Base-by-base conservation (phyloP, 306 rosid genomes). In the Trifolium subterraneum region DNA sequence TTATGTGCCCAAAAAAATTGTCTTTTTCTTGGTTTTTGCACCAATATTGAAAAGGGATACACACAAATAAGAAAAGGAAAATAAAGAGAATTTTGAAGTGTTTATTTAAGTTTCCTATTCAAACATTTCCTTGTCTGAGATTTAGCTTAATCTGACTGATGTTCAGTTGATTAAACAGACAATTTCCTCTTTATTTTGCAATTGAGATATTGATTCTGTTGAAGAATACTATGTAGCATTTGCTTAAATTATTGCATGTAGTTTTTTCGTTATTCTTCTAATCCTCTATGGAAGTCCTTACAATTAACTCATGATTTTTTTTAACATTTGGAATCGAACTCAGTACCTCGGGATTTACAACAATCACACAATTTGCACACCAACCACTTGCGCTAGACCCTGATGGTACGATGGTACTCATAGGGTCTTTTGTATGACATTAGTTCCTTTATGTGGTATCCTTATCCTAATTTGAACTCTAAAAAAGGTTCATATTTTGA, bases 181-280 rank as follows among this genome's bases (percentile, higher is more conserved):
- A 50, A 59, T 47, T 18, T 56, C 47, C 47, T 33, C 74, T 12
- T 76, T 8, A n/a, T 69, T 36, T 33, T 35, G 42, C 63, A n/a
- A 22, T n/a, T 44, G 39, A 38, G 10, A 47, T 35, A 19, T 48
- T 8, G 73, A 22, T 60, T 59, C 19, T 68, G 35, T 51, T 15
- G 25, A 61, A 61, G 23, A 12, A 33, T 8, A 22, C 31, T 51
- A 12, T 69, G 50, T 60, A 27, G 47, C 69, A 36, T 27, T 70
- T 71, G 64, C 74, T 70, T 27, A 48, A 65, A 80, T 27, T 41
- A 35, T 9, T 51, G 75, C 70, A 77, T 58, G 56, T 36, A 38
- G 19, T 16, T 74, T 68, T 51, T 47, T 31, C 9, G 5, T 62
- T 48, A 25, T 62, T 74, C 15, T 22, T 62, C 12, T 61, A 15